Conservation (phyloP, 1,284 basidiomycete genomes). For the Papiliotrema laurentii region DNA sequence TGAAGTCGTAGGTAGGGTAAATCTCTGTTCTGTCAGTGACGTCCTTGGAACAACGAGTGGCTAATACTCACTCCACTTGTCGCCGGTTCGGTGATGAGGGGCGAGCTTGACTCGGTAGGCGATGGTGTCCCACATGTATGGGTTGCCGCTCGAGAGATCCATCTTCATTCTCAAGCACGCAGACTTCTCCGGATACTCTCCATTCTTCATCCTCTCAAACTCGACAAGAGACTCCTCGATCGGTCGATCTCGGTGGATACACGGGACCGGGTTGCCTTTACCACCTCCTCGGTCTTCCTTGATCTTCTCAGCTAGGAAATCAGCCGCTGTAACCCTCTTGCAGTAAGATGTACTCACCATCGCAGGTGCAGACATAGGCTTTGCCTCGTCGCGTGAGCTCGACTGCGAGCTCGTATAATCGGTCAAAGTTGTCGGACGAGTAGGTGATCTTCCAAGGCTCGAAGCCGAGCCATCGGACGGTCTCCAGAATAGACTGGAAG, state of each 20-base stretch:
- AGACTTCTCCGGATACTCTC: conserved; percentile 83
- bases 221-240: conserved; percentile 78
- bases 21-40: conserved; percentile 33
- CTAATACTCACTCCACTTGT: conserved; percentile 69
- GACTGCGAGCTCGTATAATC: conserved; percentile 83
- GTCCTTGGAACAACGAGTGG: neutral
- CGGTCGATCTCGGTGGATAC: conserved; percentile 77
- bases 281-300: conserved; percentile 78
- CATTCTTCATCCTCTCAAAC: conserved; percentile 90
- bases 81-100: conserved; percentile 87
- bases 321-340: neutral
- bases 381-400: conserved; percentile 85
- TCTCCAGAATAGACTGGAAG: conserved; percentile 95
- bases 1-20: conserved; percentile 93
- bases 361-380: conserved; percentile 95
- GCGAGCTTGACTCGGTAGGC: conserved; percentile 91
- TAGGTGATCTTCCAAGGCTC: conserved; percentile 99
- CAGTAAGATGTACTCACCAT: conserved; percentile 57
- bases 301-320: conserved; percentile 74
- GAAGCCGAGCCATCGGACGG: conserved; percentile 92
- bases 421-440: conserved; percentile 94
- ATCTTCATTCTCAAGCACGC: conserved; percentile 97
- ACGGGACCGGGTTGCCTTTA: conserved; percentile 78
- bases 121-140: conserved; percentile 99
- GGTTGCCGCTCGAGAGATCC: conserved; percentile 87